Evolutionary conservation across 495 filamentous ascomycete genomes (phyloP).

Genomic region (Emericellopsis terricola): DNA sequence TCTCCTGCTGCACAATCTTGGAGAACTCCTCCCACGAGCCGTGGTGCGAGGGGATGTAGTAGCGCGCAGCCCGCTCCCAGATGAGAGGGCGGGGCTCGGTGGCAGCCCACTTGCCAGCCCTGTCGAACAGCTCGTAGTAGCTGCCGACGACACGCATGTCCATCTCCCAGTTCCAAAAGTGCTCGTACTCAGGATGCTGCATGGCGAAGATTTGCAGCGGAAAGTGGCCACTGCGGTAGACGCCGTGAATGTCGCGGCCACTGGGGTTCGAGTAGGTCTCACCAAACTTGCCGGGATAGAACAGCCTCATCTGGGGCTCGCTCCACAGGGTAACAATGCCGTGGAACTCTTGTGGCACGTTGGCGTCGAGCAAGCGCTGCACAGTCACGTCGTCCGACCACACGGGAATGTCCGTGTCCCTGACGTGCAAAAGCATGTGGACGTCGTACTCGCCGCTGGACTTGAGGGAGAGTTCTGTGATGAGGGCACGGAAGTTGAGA

Average conservation of each 20-base stretch:
- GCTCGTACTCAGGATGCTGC: slow-evolving; percentile 77
- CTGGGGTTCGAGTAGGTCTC: slow-evolving; percentile 39
- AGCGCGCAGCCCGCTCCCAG: slow-evolving; percentile 81
- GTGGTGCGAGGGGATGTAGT: slow-evolving; percentile 77
- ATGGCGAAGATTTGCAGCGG: slow-evolving; percentile 86
- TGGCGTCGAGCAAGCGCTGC: slow-evolving; percentile 38
- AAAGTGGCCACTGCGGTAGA: slow-evolving; percentile 80
- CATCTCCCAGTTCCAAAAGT: slow-evolving; percentile 98
- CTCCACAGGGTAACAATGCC: slow-evolving; percentile 82
- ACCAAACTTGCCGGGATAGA: slow-evolving; percentile 65
- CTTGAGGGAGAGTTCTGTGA: slow-evolving; percentile 54
- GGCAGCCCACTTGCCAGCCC: slow-evolving; percentile 53
- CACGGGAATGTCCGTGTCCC: slow-evolving; percentile 44
- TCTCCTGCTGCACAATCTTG: slow-evolving; percentile 22
- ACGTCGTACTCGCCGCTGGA: slow-evolving; percentile 67
- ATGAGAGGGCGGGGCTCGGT: slow-evolving; percentile 66
- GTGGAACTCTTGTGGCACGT: slow-evolving; percentile 76
- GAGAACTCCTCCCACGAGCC: slow-evolving; percentile 81
- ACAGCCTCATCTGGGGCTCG: slow-evolving; percentile 73
- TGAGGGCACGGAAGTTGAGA: slow-evolving; percentile 57
- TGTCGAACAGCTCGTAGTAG: slow-evolving; percentile 81
- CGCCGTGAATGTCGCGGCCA: slow-evolving; percentile 59
- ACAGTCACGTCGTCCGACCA: slow-evolving; percentile 40
- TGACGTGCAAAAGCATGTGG: slow-evolving; percentile 66
- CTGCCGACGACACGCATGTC: slow-evolving; percentile 85